These are phyloP conservation scores for Nicotiana tomentosiformis DNA, from an alignment of 257 asterid genomes.

Conservation along the genomic window DNA sequence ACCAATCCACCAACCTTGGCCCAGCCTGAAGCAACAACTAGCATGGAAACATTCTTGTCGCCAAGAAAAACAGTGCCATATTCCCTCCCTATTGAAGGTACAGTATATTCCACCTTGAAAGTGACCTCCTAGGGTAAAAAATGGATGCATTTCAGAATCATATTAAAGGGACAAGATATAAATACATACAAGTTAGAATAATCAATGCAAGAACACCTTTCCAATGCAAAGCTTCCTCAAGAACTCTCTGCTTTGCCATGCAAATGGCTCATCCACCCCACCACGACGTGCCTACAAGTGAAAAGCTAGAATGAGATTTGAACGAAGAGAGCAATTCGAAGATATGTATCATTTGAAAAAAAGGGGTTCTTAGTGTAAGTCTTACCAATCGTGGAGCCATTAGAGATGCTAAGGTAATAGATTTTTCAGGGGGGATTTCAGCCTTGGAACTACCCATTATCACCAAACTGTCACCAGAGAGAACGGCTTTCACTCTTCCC, in stretches of 20 bases:
- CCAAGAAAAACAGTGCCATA: conserved; percentile 87
- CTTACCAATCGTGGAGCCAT: conserved; percentile 91
- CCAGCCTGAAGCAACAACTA: conserved; percentile 94
- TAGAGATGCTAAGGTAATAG: conserved; percentile 78
- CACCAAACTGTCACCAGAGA: conserved; percentile 89
- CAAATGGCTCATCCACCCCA: conserved; percentile 87
- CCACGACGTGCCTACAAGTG: conserved; percentile 74
- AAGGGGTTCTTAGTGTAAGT: neutral
- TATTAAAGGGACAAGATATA: neutral
- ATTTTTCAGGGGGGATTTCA: conserved; percentile 86
- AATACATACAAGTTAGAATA: neutral
- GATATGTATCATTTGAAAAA: neutral
- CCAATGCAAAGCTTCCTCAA: conserved; percentile 89
- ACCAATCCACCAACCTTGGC: conserved; percentile 58
- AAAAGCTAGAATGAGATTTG: neutral
- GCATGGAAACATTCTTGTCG: conserved; percentile 68
- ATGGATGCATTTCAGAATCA: neutral
- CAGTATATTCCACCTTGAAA: conserved; percentile 85
- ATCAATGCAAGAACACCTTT: conserved; percentile 43
- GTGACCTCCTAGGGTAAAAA: conserved; percentile 58
- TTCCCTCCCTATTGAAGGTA: conserved; percentile 78
- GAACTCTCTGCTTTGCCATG: conserved; percentile 94
- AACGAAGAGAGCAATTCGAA: neutral
- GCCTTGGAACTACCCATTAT: conserved; percentile 82
- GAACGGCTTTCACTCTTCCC: conserved; percentile 92